phyloP scores from a whole-genome alignment of 1,284 basidiomycete genomes.

The Ganoderma lucidum region DNA sequence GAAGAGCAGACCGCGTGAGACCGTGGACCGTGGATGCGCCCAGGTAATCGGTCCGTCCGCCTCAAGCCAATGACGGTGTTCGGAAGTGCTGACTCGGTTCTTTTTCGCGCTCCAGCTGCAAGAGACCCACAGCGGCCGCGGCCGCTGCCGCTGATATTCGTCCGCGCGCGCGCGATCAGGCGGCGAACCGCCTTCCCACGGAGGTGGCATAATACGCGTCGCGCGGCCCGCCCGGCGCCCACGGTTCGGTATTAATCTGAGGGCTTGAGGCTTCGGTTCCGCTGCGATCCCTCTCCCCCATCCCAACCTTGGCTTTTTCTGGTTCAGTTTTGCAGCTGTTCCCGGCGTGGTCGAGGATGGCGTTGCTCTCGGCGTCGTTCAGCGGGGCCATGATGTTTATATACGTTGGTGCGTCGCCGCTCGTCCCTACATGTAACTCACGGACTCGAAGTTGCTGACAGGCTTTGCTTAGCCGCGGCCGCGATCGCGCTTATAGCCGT shows the following conservation, averaged over 20 bases:
- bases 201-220: background rate
- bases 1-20: background rate
- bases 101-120: background rate
- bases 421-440: background rate
- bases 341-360: background rate
- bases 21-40: background rate
- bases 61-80: background rate
- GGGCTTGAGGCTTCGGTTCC: background rate
- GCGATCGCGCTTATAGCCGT: background rate
- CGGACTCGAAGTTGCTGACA: background rate
- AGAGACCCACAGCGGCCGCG: background rate
- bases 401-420: background rate
- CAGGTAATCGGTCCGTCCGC: background rate
- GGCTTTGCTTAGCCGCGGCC: background rate
- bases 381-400: background rate
- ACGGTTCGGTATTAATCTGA: background rate
- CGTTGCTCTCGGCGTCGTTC: background rate
- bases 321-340: too few species aligned
- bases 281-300: background rate
- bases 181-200: background rate
- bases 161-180: background rate
- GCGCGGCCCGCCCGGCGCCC: background rate
- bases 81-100: background rate
- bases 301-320: background rate
- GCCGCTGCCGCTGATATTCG: background rate